These are phyloP conservation scores for Pythium grandisporangium DNA, from an alignment of 352 stramenopile genomes.

Conservation along the genomic window DNA sequence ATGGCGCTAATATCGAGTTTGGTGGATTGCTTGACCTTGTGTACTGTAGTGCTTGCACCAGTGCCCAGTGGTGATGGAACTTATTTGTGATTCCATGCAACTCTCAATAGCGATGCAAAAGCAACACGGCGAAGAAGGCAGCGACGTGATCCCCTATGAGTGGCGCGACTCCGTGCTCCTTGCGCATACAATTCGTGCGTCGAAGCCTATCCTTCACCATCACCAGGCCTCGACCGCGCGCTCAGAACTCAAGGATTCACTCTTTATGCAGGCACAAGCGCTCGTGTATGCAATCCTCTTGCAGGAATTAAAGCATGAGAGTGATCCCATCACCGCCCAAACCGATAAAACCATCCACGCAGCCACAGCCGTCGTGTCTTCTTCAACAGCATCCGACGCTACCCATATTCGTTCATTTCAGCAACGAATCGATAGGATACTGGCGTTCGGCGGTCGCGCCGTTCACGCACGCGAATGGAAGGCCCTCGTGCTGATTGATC, in stretches of 20 bases:
- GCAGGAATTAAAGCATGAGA: no score
- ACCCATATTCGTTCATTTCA: no score
- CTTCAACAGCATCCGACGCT: no score
- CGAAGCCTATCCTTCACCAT: slow-evolving; percentile 72
- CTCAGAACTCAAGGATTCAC: slow-evolving; percentile 12
- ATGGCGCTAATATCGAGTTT: background rate
- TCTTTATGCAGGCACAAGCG: slow-evolving; percentile 35
- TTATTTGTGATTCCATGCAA: slow-evolving; percentile 41
- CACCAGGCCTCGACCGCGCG: slow-evolving; percentile 4
- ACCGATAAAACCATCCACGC: no score
- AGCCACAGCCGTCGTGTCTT: no score
- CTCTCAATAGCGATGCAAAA: slow-evolving; percentile 9
- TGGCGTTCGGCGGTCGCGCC: slow-evolving; percentile 61
- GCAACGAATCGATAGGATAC: slow-evolving; percentile 12
- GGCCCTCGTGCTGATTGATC: slow-evolving; percentile 62
- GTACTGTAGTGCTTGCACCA: slow-evolving; percentile 41
- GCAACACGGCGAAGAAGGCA: slow-evolving; percentile 2
- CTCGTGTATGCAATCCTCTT: slow-evolving; percentile 26
- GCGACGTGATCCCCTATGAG: slow-evolving; percentile 14
- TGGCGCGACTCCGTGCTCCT: slow-evolving; percentile 59
- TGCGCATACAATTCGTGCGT: slow-evolving; percentile 65
- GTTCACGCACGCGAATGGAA: slow-evolving; percentile 70
- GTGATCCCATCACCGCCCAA: no score
- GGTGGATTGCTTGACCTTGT: background rate
- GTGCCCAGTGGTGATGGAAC: slow-evolving; percentile 26